Conservation (phyloP, 163 green algal genomes). For the Volvox carteri region DNA sequence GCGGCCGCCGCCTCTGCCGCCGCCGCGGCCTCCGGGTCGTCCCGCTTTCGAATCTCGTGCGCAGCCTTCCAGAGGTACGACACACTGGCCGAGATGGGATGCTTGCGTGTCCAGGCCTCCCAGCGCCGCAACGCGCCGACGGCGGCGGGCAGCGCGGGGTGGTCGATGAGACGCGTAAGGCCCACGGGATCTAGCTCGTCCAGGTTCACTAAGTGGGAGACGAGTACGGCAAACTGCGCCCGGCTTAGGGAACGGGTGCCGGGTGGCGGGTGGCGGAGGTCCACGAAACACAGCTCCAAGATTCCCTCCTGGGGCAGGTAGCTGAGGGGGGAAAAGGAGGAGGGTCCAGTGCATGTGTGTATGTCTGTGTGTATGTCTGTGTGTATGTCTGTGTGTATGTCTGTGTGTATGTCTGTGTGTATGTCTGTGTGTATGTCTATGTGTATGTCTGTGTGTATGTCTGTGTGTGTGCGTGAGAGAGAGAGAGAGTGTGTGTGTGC, state of each 20-base stretch:
- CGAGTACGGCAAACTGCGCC: conserved; percentile 52
- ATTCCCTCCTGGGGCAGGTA: conserved; percentile 63
- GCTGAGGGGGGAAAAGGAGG: conserved; percentile 19
- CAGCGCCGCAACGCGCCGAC: conserved; percentile 36
- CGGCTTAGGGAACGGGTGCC: conserved; percentile 42
- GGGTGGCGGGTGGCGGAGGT: conserved; percentile 66
- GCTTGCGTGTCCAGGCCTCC: conserved; percentile 18
- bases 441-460: too few species aligned
- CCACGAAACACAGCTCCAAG: conserved; percentile 72
- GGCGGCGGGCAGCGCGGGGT: conserved; percentile 15
- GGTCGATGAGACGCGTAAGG: conserved; percentile 29
- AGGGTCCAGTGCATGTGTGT: too few species aligned
- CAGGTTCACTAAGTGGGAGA: conserved; percentile 23
- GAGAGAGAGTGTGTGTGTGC: too few species aligned
- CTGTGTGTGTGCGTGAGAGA: too few species aligned
- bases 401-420: too few species aligned
- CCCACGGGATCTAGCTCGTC: conserved; percentile 51
- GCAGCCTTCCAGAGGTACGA: conserved; percentile 8
- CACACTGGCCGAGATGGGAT: conserved; percentile 31
- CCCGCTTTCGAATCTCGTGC: conserved; percentile 10
- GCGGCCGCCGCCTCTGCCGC: background rate
- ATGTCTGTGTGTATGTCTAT: too few species aligned
- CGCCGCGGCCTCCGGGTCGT: conserved; percentile 9
- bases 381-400: too few species aligned
- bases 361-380: too few species aligned